Evolutionary conservation across 768 basidiomycete genomes (phyloP), one percentile per base, ranked within the genome.

Genomic region (Boletus sp.): DNA sequence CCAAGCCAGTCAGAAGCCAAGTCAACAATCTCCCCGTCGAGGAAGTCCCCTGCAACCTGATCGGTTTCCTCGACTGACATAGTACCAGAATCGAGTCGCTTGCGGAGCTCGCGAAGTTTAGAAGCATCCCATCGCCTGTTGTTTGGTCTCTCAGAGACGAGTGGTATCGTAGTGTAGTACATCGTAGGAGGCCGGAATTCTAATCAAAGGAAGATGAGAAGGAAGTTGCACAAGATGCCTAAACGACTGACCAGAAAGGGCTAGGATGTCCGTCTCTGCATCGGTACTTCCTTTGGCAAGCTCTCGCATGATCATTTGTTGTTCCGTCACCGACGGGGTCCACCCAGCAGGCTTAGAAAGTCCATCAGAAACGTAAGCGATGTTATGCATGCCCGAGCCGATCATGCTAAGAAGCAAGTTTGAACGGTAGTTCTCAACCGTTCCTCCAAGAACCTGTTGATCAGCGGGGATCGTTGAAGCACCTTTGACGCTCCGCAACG

Each of bases 1-100:
- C 97, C 97, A 60, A 99, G 87, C 88, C 97, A 98, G 70, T 99
- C 96, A 35, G 93, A 94, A 14, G 96, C 88, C 54, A 99, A 82
- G 70, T 95, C 93, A 14, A 96, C 93, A 57, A 93, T 90, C 69
- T 98, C 97, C 13, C 91, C 87, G 63, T 98, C 94, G 58, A 98
- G 78, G 70, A 98, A 85, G 66, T 98, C 95, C 44, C 79, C 79
- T 3, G 93, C 90, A 48, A 97, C 87, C 67, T 86, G 85, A 68
- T 99, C 95, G 51, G 95, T 84, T 72, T 98, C 96, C 48, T 88
- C 88, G 17, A 81, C 79, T 13, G 80, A 78, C 79, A 93, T 90
- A 5, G 82, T 85, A 17, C 89, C 90, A n/a, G 88, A 87, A 70
- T 99, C 97, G 58, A 99, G 78, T 54, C 91, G 81, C 74, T 97